Conservation (phyloP, 805 yeast species). For the Wickerhamomyces alni region DNA sequence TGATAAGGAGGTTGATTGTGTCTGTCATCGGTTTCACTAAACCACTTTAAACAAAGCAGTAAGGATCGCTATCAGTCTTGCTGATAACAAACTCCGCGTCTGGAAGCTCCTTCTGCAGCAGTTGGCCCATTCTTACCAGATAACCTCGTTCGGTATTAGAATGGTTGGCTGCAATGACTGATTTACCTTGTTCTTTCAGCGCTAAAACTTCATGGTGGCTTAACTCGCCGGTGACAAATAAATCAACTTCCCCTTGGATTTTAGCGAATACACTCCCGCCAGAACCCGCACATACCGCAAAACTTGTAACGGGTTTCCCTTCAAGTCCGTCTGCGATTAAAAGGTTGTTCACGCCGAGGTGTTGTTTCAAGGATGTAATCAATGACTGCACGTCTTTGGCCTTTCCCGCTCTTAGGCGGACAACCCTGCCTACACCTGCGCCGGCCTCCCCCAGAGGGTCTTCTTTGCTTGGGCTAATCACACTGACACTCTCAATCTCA, state of each 20-base stretch:
- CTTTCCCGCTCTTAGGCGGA: conserved; percentile 38
- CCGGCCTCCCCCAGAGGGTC: too few relatives aligned
- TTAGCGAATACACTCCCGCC: conserved; percentile 72
- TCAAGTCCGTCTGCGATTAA: conserved; percentile 50
- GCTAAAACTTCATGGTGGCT: conserved; percentile 87
- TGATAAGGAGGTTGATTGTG: too few relatives aligned
- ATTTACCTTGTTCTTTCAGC: conserved; percentile 62
- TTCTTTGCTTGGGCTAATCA: conserved; percentile 39
- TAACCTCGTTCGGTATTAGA: conserved; percentile 92
- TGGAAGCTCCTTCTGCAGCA: conserved; percentile 17
- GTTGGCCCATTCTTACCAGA: conserved; percentile 44
- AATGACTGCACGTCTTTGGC: conserved; percentile 39
- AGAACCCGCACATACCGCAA: conserved; percentile 95
- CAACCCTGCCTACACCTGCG: conserved; percentile 81
- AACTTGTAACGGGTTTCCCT: conserved; percentile 26
- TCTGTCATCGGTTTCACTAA: too few relatives aligned
- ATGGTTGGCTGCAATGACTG: conserved; percentile 79
- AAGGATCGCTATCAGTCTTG: conserved; percentile 20
- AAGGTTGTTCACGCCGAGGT: conserved; percentile 46
- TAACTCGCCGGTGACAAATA: conserved; percentile 86
- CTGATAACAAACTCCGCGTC: conserved; percentile 13
- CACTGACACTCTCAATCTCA: conserved; percentile 19
- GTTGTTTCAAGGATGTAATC: conserved; percentile 45
- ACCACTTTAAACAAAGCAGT: conserved; percentile 9
- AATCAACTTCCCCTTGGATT: conserved; percentile 42